Conservation (phyloP, 2,329 filamentous ascomycete genomes). For the Exophiala viscosa region DNA sequence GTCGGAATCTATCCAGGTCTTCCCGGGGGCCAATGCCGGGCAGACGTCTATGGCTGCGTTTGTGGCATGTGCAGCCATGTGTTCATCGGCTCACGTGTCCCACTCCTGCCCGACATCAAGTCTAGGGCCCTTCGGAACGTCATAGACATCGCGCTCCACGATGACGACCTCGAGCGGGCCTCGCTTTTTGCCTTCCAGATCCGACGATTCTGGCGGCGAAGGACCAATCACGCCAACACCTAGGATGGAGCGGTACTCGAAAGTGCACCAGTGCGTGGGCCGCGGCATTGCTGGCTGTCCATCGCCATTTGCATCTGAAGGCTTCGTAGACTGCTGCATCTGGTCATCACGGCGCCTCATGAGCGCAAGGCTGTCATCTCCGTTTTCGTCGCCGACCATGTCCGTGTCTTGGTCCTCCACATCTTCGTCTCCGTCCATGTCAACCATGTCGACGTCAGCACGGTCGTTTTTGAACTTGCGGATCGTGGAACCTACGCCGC, state of each 20-base stretch:
- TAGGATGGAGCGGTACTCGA: slow-evolving; percentile 91
- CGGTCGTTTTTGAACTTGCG: slow-evolving; percentile 16
- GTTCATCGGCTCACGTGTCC: slow-evolving; percentile 12
- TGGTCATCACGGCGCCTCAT: slow-evolving; percentile 17
- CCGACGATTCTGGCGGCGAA: slow-evolving; percentile 41
- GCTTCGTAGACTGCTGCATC: too few species aligned
- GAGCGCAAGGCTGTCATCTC: slow-evolving; percentile 36
- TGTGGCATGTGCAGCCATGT: too few species aligned
- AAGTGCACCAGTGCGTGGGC: slow-evolving; percentile 68
- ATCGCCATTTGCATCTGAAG: background rate
- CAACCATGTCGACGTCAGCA: slow-evolving; percentile 33
- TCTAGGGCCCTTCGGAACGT: slow-evolving; percentile 45
- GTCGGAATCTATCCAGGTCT: too few species aligned
- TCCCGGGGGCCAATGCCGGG: too few species aligned
- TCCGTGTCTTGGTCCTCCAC: slow-evolving; percentile 42
- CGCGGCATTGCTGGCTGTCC: slow-evolving; percentile 26
- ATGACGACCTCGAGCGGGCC: slow-evolving; percentile 68
- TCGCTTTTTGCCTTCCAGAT: slow-evolving; percentile 22
- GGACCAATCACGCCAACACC: slow-evolving; percentile 60
- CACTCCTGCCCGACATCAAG: slow-evolving; percentile 55
- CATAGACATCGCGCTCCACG: slow-evolving; percentile 81
- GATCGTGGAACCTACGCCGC: slow-evolving; percentile 5
- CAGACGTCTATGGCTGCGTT: too few species aligned
- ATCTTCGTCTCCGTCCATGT: slow-evolving; percentile 36
- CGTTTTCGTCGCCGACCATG: slow-evolving; percentile 38